phyloP scores from a whole-genome alignment of 345 rosid species.

The Lepidium africanum region DNA sequence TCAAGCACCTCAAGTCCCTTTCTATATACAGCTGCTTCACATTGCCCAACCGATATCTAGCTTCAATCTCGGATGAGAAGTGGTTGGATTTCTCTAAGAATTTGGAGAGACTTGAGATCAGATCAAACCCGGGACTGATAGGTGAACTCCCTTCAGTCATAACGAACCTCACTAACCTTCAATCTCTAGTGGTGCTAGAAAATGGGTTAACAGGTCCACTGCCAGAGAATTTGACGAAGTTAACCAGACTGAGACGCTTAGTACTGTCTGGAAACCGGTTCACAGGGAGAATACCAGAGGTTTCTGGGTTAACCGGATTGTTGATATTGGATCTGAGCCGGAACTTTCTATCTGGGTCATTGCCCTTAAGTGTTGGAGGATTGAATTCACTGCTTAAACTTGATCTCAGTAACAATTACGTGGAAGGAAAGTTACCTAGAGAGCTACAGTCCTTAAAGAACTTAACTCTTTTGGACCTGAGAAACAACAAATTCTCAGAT shows the following conservation, averaged over 20 bases:
- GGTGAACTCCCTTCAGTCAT: constrained; percentile 56
- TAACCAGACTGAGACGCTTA: constrained; percentile 52
- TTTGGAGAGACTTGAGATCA: constrained; percentile 64
- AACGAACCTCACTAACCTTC: constrained; percentile 49
- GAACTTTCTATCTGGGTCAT: constrained; percentile 55
- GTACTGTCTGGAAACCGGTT: constrained; percentile 65
- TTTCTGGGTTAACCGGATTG: constrained; percentile 42
- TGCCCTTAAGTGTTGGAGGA: constrained; percentile 50
- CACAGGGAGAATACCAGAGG: constrained; percentile 52
- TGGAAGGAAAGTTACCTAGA: constrained; percentile 46
- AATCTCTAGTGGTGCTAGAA: constrained; percentile 66
- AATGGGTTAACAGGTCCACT: constrained; percentile 57
- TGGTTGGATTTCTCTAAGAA: constrained; percentile 52
- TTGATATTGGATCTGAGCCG: constrained; percentile 74
- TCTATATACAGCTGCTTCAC: constrained; percentile 63
- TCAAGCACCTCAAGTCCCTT: constrained; percentile 70
- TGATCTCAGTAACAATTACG: constrained; percentile 64
- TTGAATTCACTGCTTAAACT: constrained; percentile 69
- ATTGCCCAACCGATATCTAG: constrained; percentile 33
- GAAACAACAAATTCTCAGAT: constrained; percentile 68
- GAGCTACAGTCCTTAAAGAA: constrained; percentile 49
- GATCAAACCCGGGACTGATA: constrained; percentile 71
- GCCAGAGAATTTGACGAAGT: constrained; percentile 44
- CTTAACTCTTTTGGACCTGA: constrained; percentile 65
- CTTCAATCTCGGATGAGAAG: constrained; percentile 31